Evolutionary conservation across 495 filamentous ascomycete genomes (phyloP), one percentile per base, ranked within the genome.

Genomic region (Apodospora peruviana): DNA sequence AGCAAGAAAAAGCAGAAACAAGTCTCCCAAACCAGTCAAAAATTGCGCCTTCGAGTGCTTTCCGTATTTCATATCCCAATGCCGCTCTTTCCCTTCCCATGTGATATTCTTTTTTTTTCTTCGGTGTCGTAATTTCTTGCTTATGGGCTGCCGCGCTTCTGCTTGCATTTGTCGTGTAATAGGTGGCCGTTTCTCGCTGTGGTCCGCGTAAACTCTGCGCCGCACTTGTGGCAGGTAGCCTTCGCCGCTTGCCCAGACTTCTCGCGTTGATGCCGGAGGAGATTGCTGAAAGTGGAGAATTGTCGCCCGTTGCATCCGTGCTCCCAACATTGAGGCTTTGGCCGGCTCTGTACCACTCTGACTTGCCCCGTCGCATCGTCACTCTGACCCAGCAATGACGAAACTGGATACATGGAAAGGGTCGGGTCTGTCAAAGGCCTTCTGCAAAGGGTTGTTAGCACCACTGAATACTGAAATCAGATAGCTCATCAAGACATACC

Each of bases 231-330:
- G 55, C 90, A 96, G 36, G 82, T 82, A 12, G 88, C 88, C 65
- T 95, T 95, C 9, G 85, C 72, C 29, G 91, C 88, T 16, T 87
- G 88, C 8, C 90, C 90, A 1, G 88, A 91, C 62, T 93, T 95
- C 63, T 96, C 90, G n/a, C 90, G 80, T 61, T 96, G 90, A 60
- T 96, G 90, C 32, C 90, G 78, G 4, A 96, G 75, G 0, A 96
- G 78, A 63, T 96, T 96, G 81, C 89, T 94, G 62, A 96, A 96
- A 11, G 90, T 96, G 2, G 88, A 94, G 62, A 96, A 96, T 57
- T 93, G 86, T 14, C 90, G 83, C 22, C 90, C 90, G 59, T 95
- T 94, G 75, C 90, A 96, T 8, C 90, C 90, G 56, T 96, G 90
- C 40, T 96, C 90, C 87, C 87, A 96, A 67, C 90, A 96, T 62